Conservation (phyloP, 176 grass and related monocot species). For the Alopecurus myosuroides region DNA sequence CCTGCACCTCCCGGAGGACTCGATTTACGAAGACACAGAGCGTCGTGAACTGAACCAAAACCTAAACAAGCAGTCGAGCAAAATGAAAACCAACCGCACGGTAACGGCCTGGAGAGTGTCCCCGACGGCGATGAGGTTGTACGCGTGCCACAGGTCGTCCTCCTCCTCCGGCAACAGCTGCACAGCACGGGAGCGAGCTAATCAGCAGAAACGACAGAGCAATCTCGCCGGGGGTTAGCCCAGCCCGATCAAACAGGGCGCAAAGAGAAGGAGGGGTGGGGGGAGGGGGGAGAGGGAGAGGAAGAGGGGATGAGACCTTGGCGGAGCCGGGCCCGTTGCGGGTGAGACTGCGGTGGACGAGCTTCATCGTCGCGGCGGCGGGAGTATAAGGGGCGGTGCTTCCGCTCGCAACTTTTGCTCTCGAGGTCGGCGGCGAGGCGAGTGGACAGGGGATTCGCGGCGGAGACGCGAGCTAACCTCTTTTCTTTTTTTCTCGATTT, state of each 20-base stretch:
- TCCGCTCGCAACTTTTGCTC: not conserved
- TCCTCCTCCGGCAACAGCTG: slow-evolving; percentile 85
- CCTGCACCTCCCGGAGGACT: not conserved
- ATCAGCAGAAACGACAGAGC: not conserved
- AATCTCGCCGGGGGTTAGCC: not conserved
- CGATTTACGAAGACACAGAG: too few relatives aligned
- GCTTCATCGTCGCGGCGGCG: slow-evolving; percentile 44
- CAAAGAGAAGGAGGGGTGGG: not conserved
- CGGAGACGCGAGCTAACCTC: not conserved
- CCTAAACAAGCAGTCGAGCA: not conserved
- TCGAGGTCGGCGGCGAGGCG: not conserved
- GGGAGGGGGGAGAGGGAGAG: not conserved
- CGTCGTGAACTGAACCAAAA: not conserved
- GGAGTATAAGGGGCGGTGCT: not conserved
- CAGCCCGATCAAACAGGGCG: not conserved
- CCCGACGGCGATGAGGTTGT: slow-evolving; percentile 72
- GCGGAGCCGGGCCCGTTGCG: slow-evolving; percentile 67
- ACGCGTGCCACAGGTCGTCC: slow-evolving; percentile 93
- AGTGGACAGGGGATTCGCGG: not conserved
- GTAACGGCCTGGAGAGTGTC: slow-evolving; percentile 66
- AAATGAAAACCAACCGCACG: slow-evolving; percentile 45
- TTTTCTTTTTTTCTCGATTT: not conserved
- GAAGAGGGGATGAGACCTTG: slow-evolving; percentile 43
- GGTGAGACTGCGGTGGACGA: slow-evolving; percentile 45
- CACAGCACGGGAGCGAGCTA: not conserved